These are phyloP conservation scores for Medicago lupulina DNA, from an alignment of 306 rosid genomes.

Conservation along the genomic window DNA sequence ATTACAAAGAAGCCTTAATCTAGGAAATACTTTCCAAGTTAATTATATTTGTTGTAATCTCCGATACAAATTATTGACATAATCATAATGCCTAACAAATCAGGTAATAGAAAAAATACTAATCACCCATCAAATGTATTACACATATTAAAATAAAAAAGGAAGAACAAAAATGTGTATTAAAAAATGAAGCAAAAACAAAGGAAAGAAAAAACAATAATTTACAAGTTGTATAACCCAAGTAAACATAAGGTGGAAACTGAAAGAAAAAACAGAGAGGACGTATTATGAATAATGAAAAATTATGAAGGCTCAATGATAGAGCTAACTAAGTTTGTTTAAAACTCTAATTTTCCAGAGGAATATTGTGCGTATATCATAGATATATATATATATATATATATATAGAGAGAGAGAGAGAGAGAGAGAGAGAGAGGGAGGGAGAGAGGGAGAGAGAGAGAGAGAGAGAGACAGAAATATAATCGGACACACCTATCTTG, in stretches of 20 bases:
- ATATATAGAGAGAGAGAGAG: background rate
- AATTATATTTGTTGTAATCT: constrained; percentile 28
- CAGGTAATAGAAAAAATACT: background rate
- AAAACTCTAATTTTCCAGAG: constrained; percentile 1
- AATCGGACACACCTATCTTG: constrained; percentile 86
- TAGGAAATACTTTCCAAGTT: constrained; percentile 20
- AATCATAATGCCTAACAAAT: constrained; percentile 14
- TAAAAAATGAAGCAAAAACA: constrained; percentile 17
- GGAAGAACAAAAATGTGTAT: constrained; percentile 6
- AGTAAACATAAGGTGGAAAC: background rate
- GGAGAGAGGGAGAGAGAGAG: background rate
- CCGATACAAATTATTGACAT: constrained; percentile 19
- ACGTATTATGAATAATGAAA: constrained; percentile 6
- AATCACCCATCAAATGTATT: constrained; percentile 12
- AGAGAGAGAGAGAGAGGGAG: background rate
- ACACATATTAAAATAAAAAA: constrained; percentile 17
- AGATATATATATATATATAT: no score
- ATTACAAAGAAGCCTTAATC: constrained; percentile 8
- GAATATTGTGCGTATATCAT: background rate
- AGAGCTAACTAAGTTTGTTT: constrained; percentile 25
- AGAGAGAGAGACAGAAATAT: constrained; percentile 21
- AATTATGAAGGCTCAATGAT: constrained; percentile 8
- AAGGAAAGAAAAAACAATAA: background rate
- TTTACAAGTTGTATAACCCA: constrained; percentile 10
- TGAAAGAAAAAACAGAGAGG: background rate